phyloP scores from a whole-genome alignment of 805 yeast species.

The Candida broadrunensis region DNA sequence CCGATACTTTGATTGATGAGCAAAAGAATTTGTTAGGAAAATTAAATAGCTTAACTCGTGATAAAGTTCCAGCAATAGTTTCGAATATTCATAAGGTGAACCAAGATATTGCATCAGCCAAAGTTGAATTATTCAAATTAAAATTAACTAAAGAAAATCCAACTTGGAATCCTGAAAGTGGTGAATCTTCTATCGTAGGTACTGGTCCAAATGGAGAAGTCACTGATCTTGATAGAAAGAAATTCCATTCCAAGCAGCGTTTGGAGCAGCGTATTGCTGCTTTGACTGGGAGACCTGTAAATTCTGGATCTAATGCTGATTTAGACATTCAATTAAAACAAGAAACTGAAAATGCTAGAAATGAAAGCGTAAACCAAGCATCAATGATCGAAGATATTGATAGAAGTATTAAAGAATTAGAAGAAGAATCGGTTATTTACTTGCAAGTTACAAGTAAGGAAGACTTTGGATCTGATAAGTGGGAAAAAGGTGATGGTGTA shows the following conservation, averaged over 20 bases:
- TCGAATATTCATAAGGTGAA: slow-evolving; percentile 62
- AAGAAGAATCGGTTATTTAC: slow-evolving; percentile 42
- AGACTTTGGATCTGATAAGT: slow-evolving; percentile 58
- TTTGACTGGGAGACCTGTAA: slow-evolving; percentile 64
- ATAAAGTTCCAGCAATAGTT: slow-evolving; percentile 69
- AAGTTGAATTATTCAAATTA: slow-evolving; percentile 59
- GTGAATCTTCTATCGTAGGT: slow-evolving; percentile 53
- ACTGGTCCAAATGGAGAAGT: slow-evolving; percentile 85
- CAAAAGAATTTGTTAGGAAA: slow-evolving; percentile 52
- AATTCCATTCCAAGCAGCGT: slow-evolving; percentile 75
- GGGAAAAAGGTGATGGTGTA: slow-evolving; percentile 82
- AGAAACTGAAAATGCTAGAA: slow-evolving; percentile 49
- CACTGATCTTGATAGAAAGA: slow-evolving; percentile 78
- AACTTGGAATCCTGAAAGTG: slow-evolving; percentile 42
- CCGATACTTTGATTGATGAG: slow-evolving; percentile 33
- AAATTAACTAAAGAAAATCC: slow-evolving; percentile 64
- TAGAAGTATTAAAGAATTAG: slow-evolving; percentile 62
- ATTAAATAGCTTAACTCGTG: slow-evolving; percentile 59
- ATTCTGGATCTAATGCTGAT: slow-evolving; percentile 39
- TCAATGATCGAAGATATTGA: slow-evolving; percentile 69
- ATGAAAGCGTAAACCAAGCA: slow-evolving; percentile 55
- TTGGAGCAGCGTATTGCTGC: slow-evolving; percentile 89
- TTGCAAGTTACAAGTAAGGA: slow-evolving; percentile 41
- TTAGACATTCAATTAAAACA: slow-evolving; percentile 53
- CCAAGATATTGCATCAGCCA: slow-evolving; percentile 62